Percentiles rank a stretch among this genome's conserved stretches.
Evolutionary conservation across 2,329 filamentous ascomycete genomes (phyloP).

Genomic region (Cordyceps tenuipes): DNA sequence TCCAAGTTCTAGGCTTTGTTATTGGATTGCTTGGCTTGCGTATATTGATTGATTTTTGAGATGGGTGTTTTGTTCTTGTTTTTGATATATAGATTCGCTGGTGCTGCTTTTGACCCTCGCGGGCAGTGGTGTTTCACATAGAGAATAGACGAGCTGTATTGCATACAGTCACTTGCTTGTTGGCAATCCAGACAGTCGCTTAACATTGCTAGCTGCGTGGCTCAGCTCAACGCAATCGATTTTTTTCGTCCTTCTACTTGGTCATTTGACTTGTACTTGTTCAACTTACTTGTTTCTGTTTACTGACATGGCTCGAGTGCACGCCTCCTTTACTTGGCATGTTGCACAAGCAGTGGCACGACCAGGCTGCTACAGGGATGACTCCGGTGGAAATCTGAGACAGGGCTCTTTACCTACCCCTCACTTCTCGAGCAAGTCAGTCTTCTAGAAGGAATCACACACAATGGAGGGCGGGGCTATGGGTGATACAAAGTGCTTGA

Average conservation of each 20-base stretch:
- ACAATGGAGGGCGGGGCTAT: not conserved
- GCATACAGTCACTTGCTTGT: not conserved
- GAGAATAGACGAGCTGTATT: not conserved
- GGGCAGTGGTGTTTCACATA: not conserved
- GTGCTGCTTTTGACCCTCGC: not conserved
- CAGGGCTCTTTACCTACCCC: not conserved
- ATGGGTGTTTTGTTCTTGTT: not conserved
- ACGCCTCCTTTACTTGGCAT: not conserved
- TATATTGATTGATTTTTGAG: not conserved
- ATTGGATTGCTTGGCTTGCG: not conserved
- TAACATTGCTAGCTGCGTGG: not conserved
- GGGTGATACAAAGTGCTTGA: conserved; percentile 2
- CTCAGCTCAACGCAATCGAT: not conserved
- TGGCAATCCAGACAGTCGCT: not conserved
- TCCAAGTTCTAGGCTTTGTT: conserved; percentile 1
- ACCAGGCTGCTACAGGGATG: not conserved
- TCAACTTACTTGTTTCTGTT: not conserved
- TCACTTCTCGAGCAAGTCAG: not conserved
- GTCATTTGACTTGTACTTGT: not conserved
- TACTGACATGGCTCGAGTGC: not conserved
- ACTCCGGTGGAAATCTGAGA: not conserved
- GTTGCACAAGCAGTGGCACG: not conserved
- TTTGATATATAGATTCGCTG: conserved; percentile 1
- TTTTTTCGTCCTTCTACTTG: not conserved
- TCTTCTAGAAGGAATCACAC: not conserved